Conservation (phyloP, 108 stramenopile genomes). For the Skeletonema grethae region DNA sequence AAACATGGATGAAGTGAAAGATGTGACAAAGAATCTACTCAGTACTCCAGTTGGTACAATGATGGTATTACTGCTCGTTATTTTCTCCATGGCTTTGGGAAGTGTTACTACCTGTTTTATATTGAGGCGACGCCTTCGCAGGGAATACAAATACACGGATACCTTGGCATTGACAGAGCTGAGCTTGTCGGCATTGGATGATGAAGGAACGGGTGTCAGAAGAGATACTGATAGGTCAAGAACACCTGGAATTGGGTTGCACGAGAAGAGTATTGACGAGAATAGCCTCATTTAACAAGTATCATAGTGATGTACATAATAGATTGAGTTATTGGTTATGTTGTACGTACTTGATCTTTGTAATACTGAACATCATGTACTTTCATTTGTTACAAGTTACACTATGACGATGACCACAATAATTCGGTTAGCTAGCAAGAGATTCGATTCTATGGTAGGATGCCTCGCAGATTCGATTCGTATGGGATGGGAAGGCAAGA, state of each 20-base stretch:
- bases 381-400: too few relatives aligned
- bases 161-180: slow-evolving; percentile 15
- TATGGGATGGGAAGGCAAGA: too few relatives aligned
- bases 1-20: slow-evolving; percentile 19
- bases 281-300: slow-evolving; percentile 8
- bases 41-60: slow-evolving; percentile 19
- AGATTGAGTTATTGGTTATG: too few relatives aligned
- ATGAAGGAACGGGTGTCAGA: neutral
- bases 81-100: slow-evolving; percentile 23
- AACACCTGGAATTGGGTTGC: neutral
- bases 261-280: slow-evolving; percentile 12
- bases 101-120: slow-evolving; percentile 18
- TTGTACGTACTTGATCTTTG: too few relatives aligned
- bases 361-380: too few relatives aligned
- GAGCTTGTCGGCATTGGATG: slow-evolving; percentile 28
- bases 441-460: too few relatives aligned
- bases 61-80: slow-evolving; percentile 10
- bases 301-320: too few relatives aligned
- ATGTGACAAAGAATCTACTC: slow-evolving; percentile 12
- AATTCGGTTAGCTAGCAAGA: too few relatives aligned
- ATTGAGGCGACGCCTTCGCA: slow-evolving; percentile 21
- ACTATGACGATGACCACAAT: too few relatives aligned
- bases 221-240: slow-evolving; percentile 1
- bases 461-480: too few relatives aligned
- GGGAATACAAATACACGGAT: slow-evolving; percentile 5